These are phyloP conservation scores for Micromonas commoda DNA, from an alignment of 139 green algal genomes.

Conservation along the genomic window DNA sequence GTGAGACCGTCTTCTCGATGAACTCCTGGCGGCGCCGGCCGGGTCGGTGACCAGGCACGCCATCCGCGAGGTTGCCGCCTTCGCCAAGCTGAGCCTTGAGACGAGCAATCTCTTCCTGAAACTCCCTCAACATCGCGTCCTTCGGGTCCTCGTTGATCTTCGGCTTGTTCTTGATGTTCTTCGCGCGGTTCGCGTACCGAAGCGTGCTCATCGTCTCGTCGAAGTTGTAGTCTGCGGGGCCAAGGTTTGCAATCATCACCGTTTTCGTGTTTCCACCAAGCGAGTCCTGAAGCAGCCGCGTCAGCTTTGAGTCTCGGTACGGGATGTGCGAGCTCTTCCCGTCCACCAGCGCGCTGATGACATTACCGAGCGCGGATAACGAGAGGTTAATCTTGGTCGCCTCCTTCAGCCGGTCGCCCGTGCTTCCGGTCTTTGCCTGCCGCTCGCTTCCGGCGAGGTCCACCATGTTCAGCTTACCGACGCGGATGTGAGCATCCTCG, in stretches of 20 bases:
- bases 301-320: constrained; percentile 40
- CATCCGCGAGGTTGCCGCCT: neutral
- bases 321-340: constrained; percentile 46
- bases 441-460: constrained; percentile 79
- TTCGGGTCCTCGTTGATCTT: constrained; percentile 82
- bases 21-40: neutral
- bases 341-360: constrained; percentile 67
- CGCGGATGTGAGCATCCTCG: constrained; percentile 52
- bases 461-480: constrained; percentile 83
- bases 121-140: constrained; percentile 86
- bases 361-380: constrained; percentile 64
- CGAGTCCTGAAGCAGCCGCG: constrained; percentile 55
- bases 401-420: constrained; percentile 44
- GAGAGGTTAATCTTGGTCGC: constrained; percentile 79
- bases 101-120: constrained; percentile 48
- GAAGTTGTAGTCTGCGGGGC: constrained; percentile 76
- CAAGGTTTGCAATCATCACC: constrained; percentile 78
- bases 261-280: constrained; percentile 79
- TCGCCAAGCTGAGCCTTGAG: constrained; percentile 64
- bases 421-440: constrained; percentile 46
- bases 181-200: constrained; percentile 66
- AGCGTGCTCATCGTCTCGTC: constrained; percentile 78
- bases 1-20: constrained; percentile 27
- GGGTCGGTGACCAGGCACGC: neutral
- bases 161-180: constrained; percentile 84